These are phyloP conservation scores for Vigna reflexopilosa DNA, from an alignment of 306 rosid genomes.

Conservation along the genomic window DNA sequence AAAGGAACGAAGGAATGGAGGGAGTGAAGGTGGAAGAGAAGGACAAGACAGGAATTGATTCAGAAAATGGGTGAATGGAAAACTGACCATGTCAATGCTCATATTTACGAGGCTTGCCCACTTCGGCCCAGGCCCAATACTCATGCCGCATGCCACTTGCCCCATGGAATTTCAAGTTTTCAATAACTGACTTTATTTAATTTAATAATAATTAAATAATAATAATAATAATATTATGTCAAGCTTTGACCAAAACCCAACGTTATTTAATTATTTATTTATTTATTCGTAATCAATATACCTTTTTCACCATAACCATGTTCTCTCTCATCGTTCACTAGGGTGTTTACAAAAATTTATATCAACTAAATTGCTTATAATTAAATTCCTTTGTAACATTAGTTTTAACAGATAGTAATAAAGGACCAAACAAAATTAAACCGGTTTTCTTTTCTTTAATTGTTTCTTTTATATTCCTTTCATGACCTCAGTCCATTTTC, in stretches of 20 bases:
- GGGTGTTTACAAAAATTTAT: too few species aligned
- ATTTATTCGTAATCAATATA: too few species aligned
- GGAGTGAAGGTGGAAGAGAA: constrained; percentile 23
- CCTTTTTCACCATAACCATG: accelerated
- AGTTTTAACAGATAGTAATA: too few species aligned
- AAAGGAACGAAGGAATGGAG: not conserved
- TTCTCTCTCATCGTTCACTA: too few species aligned
- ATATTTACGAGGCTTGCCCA: constrained; percentile 44
- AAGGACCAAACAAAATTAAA: too few species aligned
- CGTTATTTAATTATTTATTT: not conserved
- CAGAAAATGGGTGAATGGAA: not conserved
- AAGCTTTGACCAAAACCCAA: not conserved
- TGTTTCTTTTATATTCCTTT: too few species aligned
- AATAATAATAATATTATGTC: not conserved
- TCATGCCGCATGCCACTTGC: not conserved
- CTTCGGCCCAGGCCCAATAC: constrained; percentile 23
- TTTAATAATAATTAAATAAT: too few species aligned
- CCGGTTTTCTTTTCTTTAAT: too few species aligned
- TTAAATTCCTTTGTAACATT: too few species aligned
- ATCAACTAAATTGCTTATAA: too few species aligned
- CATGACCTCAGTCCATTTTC: too few species aligned
- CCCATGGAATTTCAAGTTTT: not conserved
- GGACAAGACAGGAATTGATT: not conserved
- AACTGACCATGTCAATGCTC: constrained; percentile 23
- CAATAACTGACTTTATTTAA: not conserved